Evolutionary conservation across 2,329 filamentous ascomycete genomes (phyloP).

Genomic region (Aspergillus candidus): DNA sequence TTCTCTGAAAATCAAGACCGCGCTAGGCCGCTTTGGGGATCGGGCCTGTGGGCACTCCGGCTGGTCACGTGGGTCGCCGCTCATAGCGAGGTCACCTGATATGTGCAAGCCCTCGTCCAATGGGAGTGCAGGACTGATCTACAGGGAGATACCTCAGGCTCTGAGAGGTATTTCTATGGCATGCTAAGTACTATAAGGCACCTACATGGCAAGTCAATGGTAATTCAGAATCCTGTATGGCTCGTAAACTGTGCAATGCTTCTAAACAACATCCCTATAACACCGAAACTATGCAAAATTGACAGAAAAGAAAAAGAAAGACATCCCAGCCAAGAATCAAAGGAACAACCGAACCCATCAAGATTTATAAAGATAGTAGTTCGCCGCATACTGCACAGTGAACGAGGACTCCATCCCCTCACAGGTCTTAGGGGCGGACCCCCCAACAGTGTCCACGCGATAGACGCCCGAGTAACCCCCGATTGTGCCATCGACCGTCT

Average conservation of each 20-base stretch:
- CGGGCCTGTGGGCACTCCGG: slow-evolving; percentile 17
- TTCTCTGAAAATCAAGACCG: slow-evolving; percentile 36
- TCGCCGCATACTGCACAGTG: slow-evolving; percentile 71
- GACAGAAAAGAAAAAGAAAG: too few relatives aligned
- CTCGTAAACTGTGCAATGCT: too few relatives aligned
- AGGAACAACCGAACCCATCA: slow-evolving; percentile 9
- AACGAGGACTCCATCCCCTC: slow-evolving; percentile 58
- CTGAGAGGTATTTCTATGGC: neutral
- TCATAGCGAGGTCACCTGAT: slow-evolving; percentile 27
- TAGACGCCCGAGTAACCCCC: slow-evolving; percentile 69
- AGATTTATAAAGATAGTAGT: slow-evolving; percentile 61
- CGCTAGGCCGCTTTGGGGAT: slow-evolving; percentile 24
- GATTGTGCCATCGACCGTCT: slow-evolving; percentile 48
- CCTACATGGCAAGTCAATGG: too few relatives aligned
- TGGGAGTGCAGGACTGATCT: slow-evolving; percentile 1
- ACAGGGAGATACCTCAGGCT: too few relatives aligned
- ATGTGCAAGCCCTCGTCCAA: slow-evolving; percentile 18
- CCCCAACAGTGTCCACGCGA: slow-evolving; percentile 76
- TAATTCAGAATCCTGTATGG: too few relatives aligned
- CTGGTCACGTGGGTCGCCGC: slow-evolving; percentile 16
- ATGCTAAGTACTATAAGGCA: too few relatives aligned
- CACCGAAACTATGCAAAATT: too few relatives aligned
- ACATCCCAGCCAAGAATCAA: too few relatives aligned
- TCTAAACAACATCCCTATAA: too few relatives aligned
- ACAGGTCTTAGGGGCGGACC: slow-evolving; percentile 68